Conservation (phyloP, 2,329 filamentous ascomycete species). For the Colletotrichum eremochloae region DNA sequence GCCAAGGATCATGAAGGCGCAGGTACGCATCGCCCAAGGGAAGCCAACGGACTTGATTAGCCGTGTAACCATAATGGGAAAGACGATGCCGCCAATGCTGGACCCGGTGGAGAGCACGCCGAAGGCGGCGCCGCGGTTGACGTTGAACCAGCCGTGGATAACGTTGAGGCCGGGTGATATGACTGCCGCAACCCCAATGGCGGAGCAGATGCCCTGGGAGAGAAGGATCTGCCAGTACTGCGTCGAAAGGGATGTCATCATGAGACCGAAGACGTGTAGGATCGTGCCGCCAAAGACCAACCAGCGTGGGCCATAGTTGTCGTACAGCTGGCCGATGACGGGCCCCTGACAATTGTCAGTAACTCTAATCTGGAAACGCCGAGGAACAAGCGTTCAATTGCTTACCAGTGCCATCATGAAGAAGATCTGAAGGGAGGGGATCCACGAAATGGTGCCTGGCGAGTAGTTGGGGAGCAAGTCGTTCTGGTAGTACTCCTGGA, state of each 20-base stretch:
- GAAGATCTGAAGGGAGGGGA: conserved; percentile 68
- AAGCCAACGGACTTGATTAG: conserved; percentile 54
- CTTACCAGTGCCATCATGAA: conserved; percentile 64
- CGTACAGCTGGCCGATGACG: conserved; percentile 73
- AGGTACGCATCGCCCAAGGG: conserved; percentile 56
- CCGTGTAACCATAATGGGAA: conserved; percentile 56
- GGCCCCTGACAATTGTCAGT: conserved; percentile 59
- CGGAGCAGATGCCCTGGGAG: conserved; percentile 54
- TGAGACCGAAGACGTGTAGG: conserved; percentile 71
- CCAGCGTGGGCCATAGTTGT: conserved; percentile 71
- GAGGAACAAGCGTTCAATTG: conserved; percentile 44
- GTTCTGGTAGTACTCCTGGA: conserved; percentile 70
- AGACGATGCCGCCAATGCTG: conserved; percentile 55
- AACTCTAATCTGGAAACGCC: not conserved
- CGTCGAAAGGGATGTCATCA: conserved; percentile 70
- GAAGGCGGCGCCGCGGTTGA: conserved; percentile 52
- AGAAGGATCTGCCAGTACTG: conserved; percentile 59
- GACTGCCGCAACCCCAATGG: conserved; percentile 53
- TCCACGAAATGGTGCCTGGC: conserved; percentile 71
- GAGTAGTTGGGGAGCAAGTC: conserved; percentile 62
- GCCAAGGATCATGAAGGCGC: conserved; percentile 54
- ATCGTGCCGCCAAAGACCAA: conserved; percentile 66
- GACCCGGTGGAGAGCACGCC: conserved; percentile 54
- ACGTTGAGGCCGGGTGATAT: conserved; percentile 52
- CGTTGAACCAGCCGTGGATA: conserved; percentile 52